Conservation (phyloP, 441 rosid species). For the Erysimum pusillum region DNA sequence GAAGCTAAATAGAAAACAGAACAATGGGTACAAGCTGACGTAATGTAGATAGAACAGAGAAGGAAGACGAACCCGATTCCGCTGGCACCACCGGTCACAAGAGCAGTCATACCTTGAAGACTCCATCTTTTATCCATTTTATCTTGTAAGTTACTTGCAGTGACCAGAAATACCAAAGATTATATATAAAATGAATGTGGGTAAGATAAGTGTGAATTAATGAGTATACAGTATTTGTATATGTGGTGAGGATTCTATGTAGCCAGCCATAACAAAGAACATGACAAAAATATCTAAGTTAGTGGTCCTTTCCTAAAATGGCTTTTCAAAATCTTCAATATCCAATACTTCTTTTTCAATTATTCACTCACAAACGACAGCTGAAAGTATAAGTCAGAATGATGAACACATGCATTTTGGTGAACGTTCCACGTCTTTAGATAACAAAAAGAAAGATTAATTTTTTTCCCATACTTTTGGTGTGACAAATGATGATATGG, state of each 20-base stretch:
- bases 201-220: background rate
- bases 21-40: no score
- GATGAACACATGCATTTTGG: background rate
- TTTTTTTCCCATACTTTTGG: no score
- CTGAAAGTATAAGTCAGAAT: background rate
- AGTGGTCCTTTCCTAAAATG: no score
- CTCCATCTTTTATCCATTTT: constrained; percentile 36
- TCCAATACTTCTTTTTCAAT: background rate
- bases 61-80: constrained; percentile 34
- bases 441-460: no score
- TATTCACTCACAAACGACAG: background rate
- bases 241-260: background rate
- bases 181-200: background rate
- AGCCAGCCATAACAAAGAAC: background rate
- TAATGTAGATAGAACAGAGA: background rate
- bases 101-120: constrained; percentile 42
- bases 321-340: no score
- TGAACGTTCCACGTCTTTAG: background rate
- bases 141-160: background rate
- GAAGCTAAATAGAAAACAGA: constrained; percentile 12
- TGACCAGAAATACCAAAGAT: background rate
- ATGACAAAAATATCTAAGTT: background rate
- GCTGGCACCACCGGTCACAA: constrained; percentile 40
- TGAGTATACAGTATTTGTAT: constrained; percentile 2
- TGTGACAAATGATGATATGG: no score